phyloP scores from a whole-genome alignment of 2,329 filamentous ascomycete species.

The Lachnellula willkommii region DNA sequence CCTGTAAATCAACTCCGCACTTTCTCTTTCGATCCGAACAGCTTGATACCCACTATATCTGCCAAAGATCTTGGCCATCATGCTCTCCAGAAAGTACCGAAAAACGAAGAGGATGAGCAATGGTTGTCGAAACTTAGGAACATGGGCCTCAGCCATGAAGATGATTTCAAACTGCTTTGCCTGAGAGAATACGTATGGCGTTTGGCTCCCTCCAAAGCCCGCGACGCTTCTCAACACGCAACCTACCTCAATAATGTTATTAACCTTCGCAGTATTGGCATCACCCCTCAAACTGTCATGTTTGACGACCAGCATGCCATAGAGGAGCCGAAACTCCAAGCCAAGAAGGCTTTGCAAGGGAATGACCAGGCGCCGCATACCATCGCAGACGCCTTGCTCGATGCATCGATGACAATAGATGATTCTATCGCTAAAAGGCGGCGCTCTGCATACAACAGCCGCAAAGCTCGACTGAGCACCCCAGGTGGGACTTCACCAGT shows the following conservation, averaged over 20 bases:
- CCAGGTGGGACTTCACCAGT: conserved; percentile 13
- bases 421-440: conserved; percentile 53
- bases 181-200: conserved; percentile 90
- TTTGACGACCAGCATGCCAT: conserved; percentile 72
- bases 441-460: conserved; percentile 46
- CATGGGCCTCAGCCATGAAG: conserved; percentile 73
- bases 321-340: conserved; percentile 34
- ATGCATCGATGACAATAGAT: conserved; percentile 85
- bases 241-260: conserved; percentile 65
- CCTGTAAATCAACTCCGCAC: conserved; percentile 63
- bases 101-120: conserved; percentile 88
- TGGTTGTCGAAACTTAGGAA: conserved; percentile 85
- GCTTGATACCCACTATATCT: conserved; percentile 47
- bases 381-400: conserved; percentile 83
- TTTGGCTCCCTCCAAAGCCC: conserved; percentile 61
- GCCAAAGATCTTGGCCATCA: conserved; percentile 51
- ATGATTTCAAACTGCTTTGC: conserved; percentile 83
- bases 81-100: conserved; percentile 58
- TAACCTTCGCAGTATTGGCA: conserved; percentile 65
- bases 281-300: conserved; percentile 83
- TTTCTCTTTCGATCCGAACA: conserved; percentile 60
- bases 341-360: conserved; percentile 33
- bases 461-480: conserved; percentile 41
- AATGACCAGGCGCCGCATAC: conserved; percentile 51
- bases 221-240: conserved; percentile 16